phyloP scores from a whole-genome alignment of 495 filamentous ascomycete genomes.

The Aspergillus coremiiformis region DNA sequence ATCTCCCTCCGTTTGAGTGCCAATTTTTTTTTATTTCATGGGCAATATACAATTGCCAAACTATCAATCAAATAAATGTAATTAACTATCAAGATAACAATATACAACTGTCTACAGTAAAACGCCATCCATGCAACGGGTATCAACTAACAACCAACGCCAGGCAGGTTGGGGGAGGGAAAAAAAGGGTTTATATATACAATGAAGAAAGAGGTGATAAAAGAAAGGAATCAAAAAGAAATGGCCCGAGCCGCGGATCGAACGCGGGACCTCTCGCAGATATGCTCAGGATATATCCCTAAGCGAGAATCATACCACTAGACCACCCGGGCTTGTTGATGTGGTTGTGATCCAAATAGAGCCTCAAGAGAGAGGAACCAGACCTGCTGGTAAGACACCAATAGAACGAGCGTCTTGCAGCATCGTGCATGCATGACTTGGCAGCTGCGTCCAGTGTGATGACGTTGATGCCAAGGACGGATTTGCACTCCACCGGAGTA shows the following conservation, averaged over 20 bases:
- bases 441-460: conserved; percentile 9
- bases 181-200: neutral
- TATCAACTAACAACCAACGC: neutral
- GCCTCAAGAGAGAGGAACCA: neutral
- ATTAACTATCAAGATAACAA: neutral
- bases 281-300: conserved; percentile 23
- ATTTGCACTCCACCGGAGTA: neutral
- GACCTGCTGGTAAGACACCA: neutral
- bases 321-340: conserved; percentile 14
- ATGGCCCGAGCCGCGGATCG: conserved; percentile 35
- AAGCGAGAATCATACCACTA: conserved; percentile 38
- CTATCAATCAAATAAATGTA: neutral
- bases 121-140: neutral
- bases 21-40: too few species aligned
- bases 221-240: conserved; percentile 7
- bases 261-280: conserved; percentile 40
- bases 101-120: neutral
- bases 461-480: conserved; percentile 26
- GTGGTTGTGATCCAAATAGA: neutral
- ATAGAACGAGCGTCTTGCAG: neutral
- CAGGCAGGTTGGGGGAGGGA: neutral
- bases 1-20: too few species aligned
- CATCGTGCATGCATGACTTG: conserved; percentile 10
- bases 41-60: too few species aligned
- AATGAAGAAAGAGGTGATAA: conserved; percentile 1